Percentiles rank a stretch among this genome's conserved stretches.
Conservation (phyloP, 2,329 filamentous ascomycete species). For the Paecilomyces fulvus region DNA sequence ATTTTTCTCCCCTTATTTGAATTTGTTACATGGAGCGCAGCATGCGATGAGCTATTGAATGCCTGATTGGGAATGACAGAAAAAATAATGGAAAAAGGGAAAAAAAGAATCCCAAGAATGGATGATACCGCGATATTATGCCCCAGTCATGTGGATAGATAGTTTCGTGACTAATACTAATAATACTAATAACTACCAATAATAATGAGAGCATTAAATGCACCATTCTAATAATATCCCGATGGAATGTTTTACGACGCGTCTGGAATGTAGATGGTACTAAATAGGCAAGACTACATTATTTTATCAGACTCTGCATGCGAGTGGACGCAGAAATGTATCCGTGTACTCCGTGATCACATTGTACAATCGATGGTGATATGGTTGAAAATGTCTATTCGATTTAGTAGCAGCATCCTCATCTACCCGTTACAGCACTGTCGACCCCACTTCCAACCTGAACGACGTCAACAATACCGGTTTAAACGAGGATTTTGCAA, state of each 20-base stretch:
- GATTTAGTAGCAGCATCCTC: too few species aligned
- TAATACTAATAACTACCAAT: background rate
- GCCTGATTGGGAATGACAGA: background rate
- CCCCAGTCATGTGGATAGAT: background rate
- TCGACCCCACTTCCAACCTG: background rate
- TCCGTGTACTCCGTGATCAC: background rate
- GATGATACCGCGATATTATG: background rate
- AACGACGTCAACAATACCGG: background rate
- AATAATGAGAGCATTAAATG: background rate
- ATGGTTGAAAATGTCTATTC: background rate
- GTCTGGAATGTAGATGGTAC: background rate
- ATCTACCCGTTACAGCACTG: too few species aligned
- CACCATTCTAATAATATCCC: background rate
- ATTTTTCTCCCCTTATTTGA: background rate
- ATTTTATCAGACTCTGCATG: background rate
- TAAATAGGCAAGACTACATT: background rate
- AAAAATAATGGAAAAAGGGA: background rate
- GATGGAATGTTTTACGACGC: background rate
- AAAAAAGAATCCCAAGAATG: background rate
- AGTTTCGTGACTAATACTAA: background rate
- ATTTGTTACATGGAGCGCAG: background rate
- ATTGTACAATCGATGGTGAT: background rate
- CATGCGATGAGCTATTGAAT: background rate
- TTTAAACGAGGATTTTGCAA: background rate
- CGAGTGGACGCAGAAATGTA: background rate